phyloP scores from a whole-genome alignment of 2,329 filamentous ascomycete genomes.

The Microcyclospora tardicrescens region DNA sequence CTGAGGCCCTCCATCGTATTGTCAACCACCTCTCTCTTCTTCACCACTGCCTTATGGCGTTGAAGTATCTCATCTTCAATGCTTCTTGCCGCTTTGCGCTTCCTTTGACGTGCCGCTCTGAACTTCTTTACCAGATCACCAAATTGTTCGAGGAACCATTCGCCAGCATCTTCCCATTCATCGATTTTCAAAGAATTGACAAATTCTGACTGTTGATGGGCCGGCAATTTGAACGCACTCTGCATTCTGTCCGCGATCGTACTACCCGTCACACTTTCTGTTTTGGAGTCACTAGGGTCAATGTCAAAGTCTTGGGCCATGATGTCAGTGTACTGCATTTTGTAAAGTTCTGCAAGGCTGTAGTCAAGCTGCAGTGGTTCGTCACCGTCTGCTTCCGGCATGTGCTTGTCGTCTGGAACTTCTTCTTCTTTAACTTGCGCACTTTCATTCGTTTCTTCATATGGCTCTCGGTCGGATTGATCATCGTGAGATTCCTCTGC shows the following conservation, averaged over 20 bases:
- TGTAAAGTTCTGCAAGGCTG: constrained; percentile 11
- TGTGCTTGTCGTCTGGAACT: too few relatives aligned
- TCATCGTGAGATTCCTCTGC: too few relatives aligned
- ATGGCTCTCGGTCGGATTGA: too few relatives aligned
- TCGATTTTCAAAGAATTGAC: constrained; percentile 39
- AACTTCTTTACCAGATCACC: constrained; percentile 37
- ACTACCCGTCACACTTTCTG: too few relatives aligned
- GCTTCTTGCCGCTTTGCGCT: constrained; percentile 38
- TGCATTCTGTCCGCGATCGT: neutral
- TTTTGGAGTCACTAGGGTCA: constrained; percentile 7
- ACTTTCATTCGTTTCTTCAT: too few relatives aligned
- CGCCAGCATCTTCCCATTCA: constrained; percentile 50
- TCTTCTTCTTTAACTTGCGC: too few relatives aligned
- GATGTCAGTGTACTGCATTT: constrained; percentile 17
- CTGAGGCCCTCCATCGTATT: constrained; percentile 34
- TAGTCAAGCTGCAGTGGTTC: constrained; percentile 14
- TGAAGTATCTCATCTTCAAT: constrained; percentile 44
- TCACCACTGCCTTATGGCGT: constrained; percentile 39
- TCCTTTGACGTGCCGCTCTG: constrained; percentile 39
- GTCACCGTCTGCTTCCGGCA: too few relatives aligned
- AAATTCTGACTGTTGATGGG: constrained; percentile 33
- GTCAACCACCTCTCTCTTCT: constrained; percentile 31
- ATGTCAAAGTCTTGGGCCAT: constrained; percentile 17
- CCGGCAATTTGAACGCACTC: neutral
- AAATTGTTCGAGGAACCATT: constrained; percentile 47